Evolutionary conservation across 2,329 filamentous ascomycete species (phyloP).

Genomic region (Exophiala calicioides): DNA sequence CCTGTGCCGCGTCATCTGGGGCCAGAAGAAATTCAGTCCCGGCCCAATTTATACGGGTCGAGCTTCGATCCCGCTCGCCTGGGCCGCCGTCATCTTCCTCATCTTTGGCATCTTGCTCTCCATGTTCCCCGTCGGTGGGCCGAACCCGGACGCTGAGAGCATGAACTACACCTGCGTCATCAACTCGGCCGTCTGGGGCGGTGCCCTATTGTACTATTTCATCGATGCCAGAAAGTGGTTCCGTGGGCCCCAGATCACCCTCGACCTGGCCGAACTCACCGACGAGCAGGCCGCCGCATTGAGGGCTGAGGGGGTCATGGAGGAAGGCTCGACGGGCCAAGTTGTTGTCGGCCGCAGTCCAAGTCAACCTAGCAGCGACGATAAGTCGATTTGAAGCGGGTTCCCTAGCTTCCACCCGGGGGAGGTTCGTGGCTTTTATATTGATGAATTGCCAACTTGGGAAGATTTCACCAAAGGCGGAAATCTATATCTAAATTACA

Average conservation of each 20-base stretch:
- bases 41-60: slow-evolving; percentile 62
- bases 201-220: slow-evolving; percentile 57
- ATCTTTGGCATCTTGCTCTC: slow-evolving; percentile 57
- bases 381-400: slow-evolving; percentile 1
- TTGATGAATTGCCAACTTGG: no score
- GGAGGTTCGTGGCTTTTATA: no score
- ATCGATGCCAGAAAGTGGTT: slow-evolving; percentile 62
- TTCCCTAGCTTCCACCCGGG: no score
- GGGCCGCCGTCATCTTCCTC: slow-evolving; percentile 56
- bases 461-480: no score
- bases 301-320: slow-evolving; percentile 26
- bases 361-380: neutral
- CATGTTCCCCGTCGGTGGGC: slow-evolving; percentile 61
- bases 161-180: slow-evolving; percentile 69
- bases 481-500: no score
- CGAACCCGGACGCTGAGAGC: slow-evolving; percentile 50
- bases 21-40: slow-evolving; percentile 57
- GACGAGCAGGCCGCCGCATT: slow-evolving; percentile 34
- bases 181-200: slow-evolving; percentile 60
- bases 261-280: slow-evolving; percentile 40
- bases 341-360: slow-evolving; percentile 11
- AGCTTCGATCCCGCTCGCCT: slow-evolving; percentile 56
- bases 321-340: slow-evolving; percentile 7
- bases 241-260: slow-evolving; percentile 60
- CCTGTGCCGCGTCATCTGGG: slow-evolving; percentile 60